A percentile compares a stretch with the other conserved stretches of the same genome.
Evolutionary conservation across 116 monocot species (phyloP).

Genomic region (Cymodocea nodosa): DNA sequence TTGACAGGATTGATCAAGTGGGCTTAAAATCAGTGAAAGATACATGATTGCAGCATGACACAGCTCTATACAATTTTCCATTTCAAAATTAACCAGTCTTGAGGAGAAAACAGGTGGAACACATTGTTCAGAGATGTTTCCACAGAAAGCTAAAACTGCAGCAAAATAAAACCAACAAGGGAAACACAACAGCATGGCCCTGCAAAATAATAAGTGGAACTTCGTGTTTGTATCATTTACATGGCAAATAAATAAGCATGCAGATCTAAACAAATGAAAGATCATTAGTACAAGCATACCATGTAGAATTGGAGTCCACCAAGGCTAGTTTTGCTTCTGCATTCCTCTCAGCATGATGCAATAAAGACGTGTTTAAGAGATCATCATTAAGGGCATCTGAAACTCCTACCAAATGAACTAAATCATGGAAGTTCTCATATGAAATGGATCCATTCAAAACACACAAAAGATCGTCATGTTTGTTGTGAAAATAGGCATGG

Average conservation of each 20-base stretch:
- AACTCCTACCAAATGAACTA: constrained; percentile 32
- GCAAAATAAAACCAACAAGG: constrained; percentile 84
- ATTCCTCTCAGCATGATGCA: neutral
- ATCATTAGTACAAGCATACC: constrained; percentile 18
- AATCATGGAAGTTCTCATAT: constrained; percentile 33
- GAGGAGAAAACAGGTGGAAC: constrained; percentile 19
- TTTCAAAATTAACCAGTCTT: constrained; percentile 10
- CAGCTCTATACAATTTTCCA: constrained; percentile 16
- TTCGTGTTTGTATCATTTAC: neutral
- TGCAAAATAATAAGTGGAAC: constrained; percentile 22
- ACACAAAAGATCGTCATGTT: constrained; percentile 26
- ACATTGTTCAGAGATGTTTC: constrained; percentile 18
- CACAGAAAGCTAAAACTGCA: constrained; percentile 29
- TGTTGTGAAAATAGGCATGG: constrained; percentile 47
- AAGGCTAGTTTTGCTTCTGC: constrained; percentile 8
- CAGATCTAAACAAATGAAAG: neutral
- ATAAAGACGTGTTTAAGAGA: constrained; percentile 3
- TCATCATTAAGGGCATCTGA: constrained; percentile 6
- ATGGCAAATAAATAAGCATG: neutral
- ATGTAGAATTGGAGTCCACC: constrained; percentile 45
- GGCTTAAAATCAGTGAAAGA: constrained; percentile 46
- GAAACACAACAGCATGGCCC: constrained; percentile 69
- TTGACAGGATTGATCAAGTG: constrained; percentile 18
- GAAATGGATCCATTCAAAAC: constrained; percentile 47
- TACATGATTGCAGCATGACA: constrained; percentile 32